These are phyloP conservation scores for Metarhizium rileyi DNA, from an alignment of 2,329 filamentous ascomycete species.

Conservation along the genomic window DNA sequence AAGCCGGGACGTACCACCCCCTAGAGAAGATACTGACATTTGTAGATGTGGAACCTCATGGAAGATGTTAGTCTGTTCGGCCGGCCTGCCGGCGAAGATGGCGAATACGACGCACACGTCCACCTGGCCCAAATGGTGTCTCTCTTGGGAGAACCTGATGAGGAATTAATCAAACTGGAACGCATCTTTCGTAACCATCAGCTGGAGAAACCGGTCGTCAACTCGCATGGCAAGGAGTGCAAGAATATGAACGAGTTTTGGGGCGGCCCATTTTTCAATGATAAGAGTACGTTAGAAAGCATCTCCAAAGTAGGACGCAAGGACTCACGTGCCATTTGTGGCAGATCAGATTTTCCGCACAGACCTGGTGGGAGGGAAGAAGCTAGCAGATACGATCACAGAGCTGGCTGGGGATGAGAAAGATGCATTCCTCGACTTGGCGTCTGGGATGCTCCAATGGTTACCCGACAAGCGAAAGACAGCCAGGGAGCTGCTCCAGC, in stretches of 20 bases:
- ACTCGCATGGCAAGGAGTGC: not conserved
- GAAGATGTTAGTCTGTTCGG: constrained; percentile 11
- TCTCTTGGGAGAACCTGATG: constrained; percentile 10
- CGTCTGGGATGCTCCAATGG: constrained; percentile 16
- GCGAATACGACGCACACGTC: constrained; percentile 15
- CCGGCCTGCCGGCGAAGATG: constrained; percentile 9
- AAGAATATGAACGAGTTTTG: constrained; percentile 14
- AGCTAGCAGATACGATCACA: constrained; percentile 11
- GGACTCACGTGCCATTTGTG: not conserved
- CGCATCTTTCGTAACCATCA: constrained; percentile 7
- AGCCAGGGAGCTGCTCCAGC: constrained; percentile 13
- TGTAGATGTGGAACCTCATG: constrained; percentile 15
- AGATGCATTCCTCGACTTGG: constrained; percentile 14
- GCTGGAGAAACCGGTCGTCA: not conserved
- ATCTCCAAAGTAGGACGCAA: not conserved
- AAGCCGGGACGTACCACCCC: not conserved
- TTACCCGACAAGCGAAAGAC: constrained; percentile 15
- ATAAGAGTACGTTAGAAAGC: constrained; percentile 5
- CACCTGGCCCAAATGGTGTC: constrained; percentile 14
- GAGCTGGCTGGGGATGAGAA: constrained; percentile 12
- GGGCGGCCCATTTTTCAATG: constrained; percentile 12
- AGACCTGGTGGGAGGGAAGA: constrained; percentile 7
- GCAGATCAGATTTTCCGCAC: constrained; percentile 8
- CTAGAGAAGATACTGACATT: not conserved
- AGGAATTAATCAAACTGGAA: constrained; percentile 9